A percentile compares a stretch with the other conserved stretches of the same genome.
These are phyloP conservation scores for Blastocystis sp. DNA, from an alignment of 352 stramenopile species.

Conservation along the genomic window DNA sequence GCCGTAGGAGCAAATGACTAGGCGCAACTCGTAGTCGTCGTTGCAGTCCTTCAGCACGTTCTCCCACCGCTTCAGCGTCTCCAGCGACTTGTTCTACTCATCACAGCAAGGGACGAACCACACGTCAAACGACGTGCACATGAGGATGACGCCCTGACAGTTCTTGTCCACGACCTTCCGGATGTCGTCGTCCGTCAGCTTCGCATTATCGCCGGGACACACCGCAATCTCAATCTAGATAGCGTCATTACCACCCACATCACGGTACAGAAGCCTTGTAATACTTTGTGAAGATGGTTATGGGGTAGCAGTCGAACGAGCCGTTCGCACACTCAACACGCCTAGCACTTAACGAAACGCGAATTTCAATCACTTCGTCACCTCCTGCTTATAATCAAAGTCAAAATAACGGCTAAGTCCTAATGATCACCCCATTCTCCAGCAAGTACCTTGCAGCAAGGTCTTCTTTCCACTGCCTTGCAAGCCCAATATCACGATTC, in stretches of 20 bases:
- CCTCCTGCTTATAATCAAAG: slow-evolving; percentile 41
- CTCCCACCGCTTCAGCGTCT: slow-evolving; percentile 21
- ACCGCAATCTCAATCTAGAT: slow-evolving; percentile 51
- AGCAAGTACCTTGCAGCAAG: slow-evolving; percentile 13
- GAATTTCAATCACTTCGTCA: neutral
- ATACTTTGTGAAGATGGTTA: slow-evolving; percentile 55
- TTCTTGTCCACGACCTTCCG: neutral
- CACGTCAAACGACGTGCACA: slow-evolving; percentile 37
- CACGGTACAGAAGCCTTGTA: slow-evolving; percentile 26
- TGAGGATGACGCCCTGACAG: slow-evolving; percentile 48
- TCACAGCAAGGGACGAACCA: neutral
- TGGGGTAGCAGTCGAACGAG: neutral
- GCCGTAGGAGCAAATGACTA: slow-evolving; percentile 45
- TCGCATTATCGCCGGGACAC: slow-evolving; percentile 11
- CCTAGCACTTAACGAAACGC: neutral
- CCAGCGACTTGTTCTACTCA: slow-evolving; percentile 4
- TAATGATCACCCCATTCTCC: neutral
- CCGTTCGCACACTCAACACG: neutral
- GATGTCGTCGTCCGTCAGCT: slow-evolving; percentile 22
- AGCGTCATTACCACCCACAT: neutral
- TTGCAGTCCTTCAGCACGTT: neutral
- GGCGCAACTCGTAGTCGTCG: slow-evolving; percentile 19
- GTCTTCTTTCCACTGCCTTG: slow-evolving; percentile 57
- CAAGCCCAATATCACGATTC: slow-evolving; percentile 50
- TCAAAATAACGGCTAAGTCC: slow-evolving; percentile 64